These are phyloP conservation scores for Tricholomella constricta DNA, from an alignment of 768 basidiomycete species.

Conservation along the genomic window DNA sequence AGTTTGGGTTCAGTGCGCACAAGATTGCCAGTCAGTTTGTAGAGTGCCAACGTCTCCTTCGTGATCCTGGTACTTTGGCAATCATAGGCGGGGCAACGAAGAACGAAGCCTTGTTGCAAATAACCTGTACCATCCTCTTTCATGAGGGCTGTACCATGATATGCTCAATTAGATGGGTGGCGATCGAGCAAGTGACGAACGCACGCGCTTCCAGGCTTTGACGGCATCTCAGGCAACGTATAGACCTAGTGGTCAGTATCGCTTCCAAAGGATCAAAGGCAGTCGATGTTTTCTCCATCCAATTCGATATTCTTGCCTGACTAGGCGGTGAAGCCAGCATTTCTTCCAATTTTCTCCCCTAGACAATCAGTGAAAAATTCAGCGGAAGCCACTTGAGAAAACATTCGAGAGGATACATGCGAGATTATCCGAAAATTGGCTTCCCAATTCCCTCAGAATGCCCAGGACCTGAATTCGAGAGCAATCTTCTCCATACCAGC, in stretches of 20 bases:
- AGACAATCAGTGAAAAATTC: neutral
- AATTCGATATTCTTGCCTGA: neutral
- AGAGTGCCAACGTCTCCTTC: conserved; percentile 2
- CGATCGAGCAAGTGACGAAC: neutral
- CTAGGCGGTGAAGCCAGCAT: conserved; percentile 1
- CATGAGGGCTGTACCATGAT: conserved; percentile 4
- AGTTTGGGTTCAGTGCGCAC: neutral
- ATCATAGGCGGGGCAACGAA: neutral
- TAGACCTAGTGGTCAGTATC: neutral
- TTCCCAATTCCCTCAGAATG: neutral
- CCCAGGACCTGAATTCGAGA: conserved; percentile 1
- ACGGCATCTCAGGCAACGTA: conserved; percentile 13
- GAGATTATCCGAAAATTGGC: neutral
- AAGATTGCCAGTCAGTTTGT: conserved; percentile 15
- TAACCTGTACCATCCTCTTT: conserved; percentile 10
- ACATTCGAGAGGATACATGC: neutral
- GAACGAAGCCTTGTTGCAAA: conserved; percentile 12
- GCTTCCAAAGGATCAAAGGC: conserved; percentile 15
- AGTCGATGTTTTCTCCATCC: conserved; percentile 2
- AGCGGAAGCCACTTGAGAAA: neutral
- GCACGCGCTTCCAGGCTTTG: neutral
- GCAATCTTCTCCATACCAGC: conserved; percentile 17
- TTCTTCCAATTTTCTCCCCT: neutral
- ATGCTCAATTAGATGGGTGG: neutral
- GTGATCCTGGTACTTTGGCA: conserved; percentile 1